Base-by-base conservation (phyloP, 768 basidiomycete species). In the Pluteus cervinus region DNA sequence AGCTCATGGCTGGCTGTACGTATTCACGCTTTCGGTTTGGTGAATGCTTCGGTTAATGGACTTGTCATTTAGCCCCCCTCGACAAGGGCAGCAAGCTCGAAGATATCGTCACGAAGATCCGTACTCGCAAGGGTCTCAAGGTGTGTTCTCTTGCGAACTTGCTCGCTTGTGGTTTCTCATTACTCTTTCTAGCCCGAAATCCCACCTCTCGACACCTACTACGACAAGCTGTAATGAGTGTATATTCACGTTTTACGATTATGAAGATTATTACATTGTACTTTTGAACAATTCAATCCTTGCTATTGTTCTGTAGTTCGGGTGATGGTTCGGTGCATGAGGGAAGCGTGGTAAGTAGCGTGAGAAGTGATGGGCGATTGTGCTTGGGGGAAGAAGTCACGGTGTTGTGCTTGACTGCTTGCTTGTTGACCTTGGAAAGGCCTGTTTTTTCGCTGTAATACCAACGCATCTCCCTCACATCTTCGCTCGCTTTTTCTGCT, bases 61-160 rank as follows among this genome's bases (percentile, higher is more conserved):
- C n/a, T 22, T 30, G 18, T 37, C 36, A 17, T 45, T 38, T 51
- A 78, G 85, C 79, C 47, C 87, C 78, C 48, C 74, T 85, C 49
- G 93, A 97, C 33, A 88, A 89, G 71, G 92, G 90, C 52, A 77
- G 76, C 69, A 92, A 93, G 75, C 66, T 92, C 48, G 89, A 93
- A 68, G 79, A 84, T 33, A 65, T 97, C 41, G 89, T 89, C 31
- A 77, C 60, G 45, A 62, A 62, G 52, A 89, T 99, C 66, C 86
- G 94, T 58, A 72, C 64, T 17, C 81, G 96, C 67, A 99, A 98
- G 69, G 92, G 92, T 73, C 86, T 96, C 62, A 94, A 92, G 80
- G 81, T 81, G 50, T 24, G 64, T 35, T 14, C 23, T 25, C 24
- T 15, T 17, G n/a, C 24, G 16, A 18, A 28, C 15, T 17, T 34